Percentiles rank a stretch among this genome's conserved stretches.
These are phyloP conservation scores for Sporothrix curviconia DNA, from an alignment of 2,329 filamentous ascomycete genomes.

Conservation along the genomic window DNA sequence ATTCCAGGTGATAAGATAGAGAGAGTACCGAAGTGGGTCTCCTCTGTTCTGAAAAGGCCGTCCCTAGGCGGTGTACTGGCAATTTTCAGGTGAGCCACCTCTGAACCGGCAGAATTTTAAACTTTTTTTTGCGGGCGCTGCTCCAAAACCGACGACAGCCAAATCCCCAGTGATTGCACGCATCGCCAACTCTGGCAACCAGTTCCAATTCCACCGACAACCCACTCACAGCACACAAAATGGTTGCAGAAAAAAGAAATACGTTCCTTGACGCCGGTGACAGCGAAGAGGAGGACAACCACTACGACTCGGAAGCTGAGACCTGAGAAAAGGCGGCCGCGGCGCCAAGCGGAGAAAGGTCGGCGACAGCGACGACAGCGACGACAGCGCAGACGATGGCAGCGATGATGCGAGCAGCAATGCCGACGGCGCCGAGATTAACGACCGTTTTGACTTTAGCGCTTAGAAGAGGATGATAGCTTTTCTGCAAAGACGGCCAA, in stretches of 20 bases:
- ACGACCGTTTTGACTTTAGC: slow-evolving; percentile 3
- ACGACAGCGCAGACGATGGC: slow-evolving; percentile 30
- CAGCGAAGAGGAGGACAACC: slow-evolving; percentile 52
- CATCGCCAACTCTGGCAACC: neutral
- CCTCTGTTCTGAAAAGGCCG: no score
- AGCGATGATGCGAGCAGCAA: slow-evolving; percentile 18
- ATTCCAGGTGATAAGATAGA: slow-evolving; percentile 4
- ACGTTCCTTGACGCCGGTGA: slow-evolving; percentile 59
- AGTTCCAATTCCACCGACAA: neutral
- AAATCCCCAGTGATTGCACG: no score
- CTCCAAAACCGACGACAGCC: neutral
- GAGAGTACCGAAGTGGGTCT: neutral
- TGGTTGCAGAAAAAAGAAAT: slow-evolving; percentile 65
- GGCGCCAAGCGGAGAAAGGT: slow-evolving; percentile 59
- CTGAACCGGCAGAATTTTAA: slow-evolving; percentile 4
- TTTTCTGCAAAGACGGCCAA: neutral
- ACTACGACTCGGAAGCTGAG: slow-evolving; percentile 62
- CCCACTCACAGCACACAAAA: slow-evolving; percentile 26
- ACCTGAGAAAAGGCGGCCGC: slow-evolving; percentile 59
- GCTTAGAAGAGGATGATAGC: neutral
- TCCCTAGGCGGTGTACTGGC: slow-evolving; percentile 10
- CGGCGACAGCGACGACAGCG: slow-evolving; percentile 32
- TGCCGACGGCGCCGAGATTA: slow-evolving; percentile 19
- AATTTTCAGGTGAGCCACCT: neutral
- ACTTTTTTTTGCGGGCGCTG: neutral